Percentiles rank a stretch among this genome's conserved stretches.
Evolutionary conservation across 495 filamentous ascomycete genomes (phyloP).

Genomic region (Usnea hakonensis): DNA sequence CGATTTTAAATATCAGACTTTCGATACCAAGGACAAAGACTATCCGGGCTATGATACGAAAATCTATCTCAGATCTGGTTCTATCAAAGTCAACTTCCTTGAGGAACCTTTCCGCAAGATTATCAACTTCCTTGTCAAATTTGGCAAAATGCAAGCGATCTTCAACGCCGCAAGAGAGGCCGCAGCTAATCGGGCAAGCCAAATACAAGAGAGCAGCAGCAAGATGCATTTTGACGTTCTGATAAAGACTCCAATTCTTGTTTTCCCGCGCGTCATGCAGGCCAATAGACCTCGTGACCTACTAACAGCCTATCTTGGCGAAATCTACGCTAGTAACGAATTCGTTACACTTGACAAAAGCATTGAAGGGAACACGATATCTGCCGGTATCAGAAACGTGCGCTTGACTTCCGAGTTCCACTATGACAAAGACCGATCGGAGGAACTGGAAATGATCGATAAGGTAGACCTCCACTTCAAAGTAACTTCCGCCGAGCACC

Average conservation of each 20-base stretch:
- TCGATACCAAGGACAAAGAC: conserved; percentile 60
- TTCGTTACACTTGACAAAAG: conserved; percentile 67
- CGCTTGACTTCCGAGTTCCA: conserved; percentile 84
- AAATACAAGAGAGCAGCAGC: conserved; percentile 80
- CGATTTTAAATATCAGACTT: conserved; percentile 97
- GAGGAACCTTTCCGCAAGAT: conserved; percentile 98
- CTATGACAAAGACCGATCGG: conserved; percentile 59
- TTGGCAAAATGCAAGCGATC: conserved; percentile 98
- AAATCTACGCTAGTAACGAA: conserved; percentile 92
- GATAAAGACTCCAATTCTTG: conserved; percentile 88
- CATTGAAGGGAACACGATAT: conserved; percentile 77
- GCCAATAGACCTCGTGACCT: conserved; percentile 64
- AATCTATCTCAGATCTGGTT: conserved; percentile 80
- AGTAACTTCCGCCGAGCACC: conserved; percentile 83
- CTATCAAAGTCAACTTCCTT: conserved; percentile 91
- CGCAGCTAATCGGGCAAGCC: conserved; percentile 86
- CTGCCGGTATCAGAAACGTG: conserved; percentile 85
- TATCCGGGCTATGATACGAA: conserved; percentile 97
- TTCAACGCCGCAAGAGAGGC: conserved; percentile 95
- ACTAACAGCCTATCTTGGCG: conserved; percentile 86
- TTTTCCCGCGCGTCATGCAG: conserved; percentile 71
- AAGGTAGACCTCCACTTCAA: conserved; percentile 91
- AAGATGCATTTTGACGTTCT: conserved; percentile 90
- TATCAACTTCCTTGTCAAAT: conserved; percentile 93
- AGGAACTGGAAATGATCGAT: conserved; percentile 92